Base-by-base conservation (phyloP, 257 asterid species). In the Phtheirospermum japonicum region DNA sequence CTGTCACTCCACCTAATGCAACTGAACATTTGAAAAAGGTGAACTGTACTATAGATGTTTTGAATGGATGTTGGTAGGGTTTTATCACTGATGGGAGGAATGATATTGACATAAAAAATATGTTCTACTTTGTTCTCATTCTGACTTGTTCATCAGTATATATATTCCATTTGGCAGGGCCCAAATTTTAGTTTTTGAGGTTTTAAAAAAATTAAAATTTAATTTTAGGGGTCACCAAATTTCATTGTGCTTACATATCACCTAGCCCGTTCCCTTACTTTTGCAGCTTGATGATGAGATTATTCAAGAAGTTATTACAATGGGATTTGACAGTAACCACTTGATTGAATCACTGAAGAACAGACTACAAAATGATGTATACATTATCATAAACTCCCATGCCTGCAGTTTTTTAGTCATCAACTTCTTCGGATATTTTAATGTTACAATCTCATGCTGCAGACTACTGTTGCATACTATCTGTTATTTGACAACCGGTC, bases 391-490 rank as follows among this genome's bases (percentile, higher is more conserved):
- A 9, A 43, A 43, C 49, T 73, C 57, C 53, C 14, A 12, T 51
- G 7, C 64, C 39, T 63, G 56, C 43, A 28, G 51, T 63, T 58
- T 54, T 26, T 70, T 72, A 58, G 14, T 55, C 48, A 26, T 26
- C 43, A 23, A 55, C 65, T 51, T 60, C 59, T 12, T 60, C 13
- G 51, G 20, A 28, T 19, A 63, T 59, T n/a, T n/a, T 57, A 37
- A 63, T 28, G 3, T 58, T 69, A 39, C 40, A 28, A 65, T 50
- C 59, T 69, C 66, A 36, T 63, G 19, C 66, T 67, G 66, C 85
- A 91, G 97, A 95, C 95, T 64, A 92, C 98, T 26, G 97, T 92
- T 67, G 88, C 98, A 61, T 92, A 92, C 70, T 88, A 88, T 80
- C 73, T 92, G 74, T 75, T 88, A 72, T 70, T 81, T 33, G 98